Conservation (phyloP, 805 yeast genomes). For the Debaryomyces castellii region DNA sequence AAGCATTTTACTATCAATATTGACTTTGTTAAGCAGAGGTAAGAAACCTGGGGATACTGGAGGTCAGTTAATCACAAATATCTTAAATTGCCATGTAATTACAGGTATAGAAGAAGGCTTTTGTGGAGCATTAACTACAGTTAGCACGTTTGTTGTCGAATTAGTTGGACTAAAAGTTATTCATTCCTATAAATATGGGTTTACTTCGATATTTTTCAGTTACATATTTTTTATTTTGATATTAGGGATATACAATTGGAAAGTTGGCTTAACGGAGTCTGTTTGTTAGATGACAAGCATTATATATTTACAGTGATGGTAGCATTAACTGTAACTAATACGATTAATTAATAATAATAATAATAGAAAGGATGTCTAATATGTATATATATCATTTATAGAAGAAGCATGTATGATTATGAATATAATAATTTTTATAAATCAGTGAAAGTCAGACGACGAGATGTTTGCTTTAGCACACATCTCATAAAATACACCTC, state of each 20-base stretch:
- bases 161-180: constrained; percentile 33
- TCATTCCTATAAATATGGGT: constrained; percentile 51
- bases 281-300: too few relatives aligned
- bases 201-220: constrained; percentile 44
- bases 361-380: not conserved
- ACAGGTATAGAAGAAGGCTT: constrained; percentile 61
- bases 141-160: constrained; percentile 78
- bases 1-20: constrained; percentile 40
- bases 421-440: too few relatives aligned
- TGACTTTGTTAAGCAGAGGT: constrained; percentile 48
- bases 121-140: constrained; percentile 71
- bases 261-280: constrained; percentile 41
- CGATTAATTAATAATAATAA: not conserved
- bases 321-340: too few relatives aligned
- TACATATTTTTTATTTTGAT: constrained; percentile 55
- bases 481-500: constrained; percentile 33
- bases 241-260: constrained; percentile 75
- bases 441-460: constrained; percentile 16
- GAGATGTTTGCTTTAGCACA: constrained; percentile 36
- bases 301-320: too few relatives aligned
- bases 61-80: constrained; percentile 25
- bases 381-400: too few relatives aligned
- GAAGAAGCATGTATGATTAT: not conserved
- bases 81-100: constrained; percentile 49
- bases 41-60: constrained; percentile 15